These are phyloP conservation scores for Penicillium psychrofluorescens DNA, from an alignment of 495 filamentous ascomycete genomes.

Conservation along the genomic window DNA sequence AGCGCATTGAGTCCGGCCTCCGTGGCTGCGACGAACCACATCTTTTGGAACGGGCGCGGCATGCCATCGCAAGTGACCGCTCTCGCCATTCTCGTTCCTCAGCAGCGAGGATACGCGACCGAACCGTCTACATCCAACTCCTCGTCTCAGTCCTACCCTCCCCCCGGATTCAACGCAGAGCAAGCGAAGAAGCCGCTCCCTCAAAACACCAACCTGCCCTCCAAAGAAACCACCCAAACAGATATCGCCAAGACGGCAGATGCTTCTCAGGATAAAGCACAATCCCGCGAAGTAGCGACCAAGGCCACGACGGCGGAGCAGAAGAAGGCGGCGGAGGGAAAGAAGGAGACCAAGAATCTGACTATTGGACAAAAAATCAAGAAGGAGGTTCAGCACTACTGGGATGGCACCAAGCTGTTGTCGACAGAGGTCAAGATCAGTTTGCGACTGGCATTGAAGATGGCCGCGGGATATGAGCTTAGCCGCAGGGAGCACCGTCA, in stretches of 20 bases:
- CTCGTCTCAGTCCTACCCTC: slow-evolving; percentile 58
- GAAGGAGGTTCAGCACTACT: slow-evolving; percentile 87
- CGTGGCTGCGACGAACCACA: slow-evolving; percentile 33
- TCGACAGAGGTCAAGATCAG: slow-evolving; percentile 91
- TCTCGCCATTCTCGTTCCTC: slow-evolving; percentile 58
- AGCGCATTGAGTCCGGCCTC: slow-evolving; percentile 30
- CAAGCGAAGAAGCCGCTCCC: slow-evolving; percentile 82
- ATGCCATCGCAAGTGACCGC: slow-evolving; percentile 55
- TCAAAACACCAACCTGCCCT: slow-evolving; percentile 26
- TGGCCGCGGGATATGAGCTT: slow-evolving; percentile 96
- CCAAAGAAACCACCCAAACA: slow-evolving; percentile 23
- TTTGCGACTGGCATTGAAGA: slow-evolving; percentile 83
- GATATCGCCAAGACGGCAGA: slow-evolving; percentile 18
- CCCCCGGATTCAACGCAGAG: slow-evolving; percentile 89
- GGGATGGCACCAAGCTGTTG: slow-evolving; percentile 98
- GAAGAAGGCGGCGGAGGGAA: slow-evolving; percentile 53
- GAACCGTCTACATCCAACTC: slow-evolving; percentile 53
- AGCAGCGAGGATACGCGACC: slow-evolving; percentile 57
- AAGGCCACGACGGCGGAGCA: slow-evolving; percentile 37
- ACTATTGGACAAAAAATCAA: slow-evolving; percentile 88
- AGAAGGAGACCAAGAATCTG: slow-evolving; percentile 78
- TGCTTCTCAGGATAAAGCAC: slow-evolving; percentile 36
- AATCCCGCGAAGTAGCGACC: slow-evolving; percentile 36
- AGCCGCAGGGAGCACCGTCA: slow-evolving; percentile 89
- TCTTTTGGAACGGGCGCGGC: slow-evolving; percentile 49